Base-by-base conservation (phyloP, 2,329 filamentous ascomycete genomes). In the Tolypocladium capitatum region DNA sequence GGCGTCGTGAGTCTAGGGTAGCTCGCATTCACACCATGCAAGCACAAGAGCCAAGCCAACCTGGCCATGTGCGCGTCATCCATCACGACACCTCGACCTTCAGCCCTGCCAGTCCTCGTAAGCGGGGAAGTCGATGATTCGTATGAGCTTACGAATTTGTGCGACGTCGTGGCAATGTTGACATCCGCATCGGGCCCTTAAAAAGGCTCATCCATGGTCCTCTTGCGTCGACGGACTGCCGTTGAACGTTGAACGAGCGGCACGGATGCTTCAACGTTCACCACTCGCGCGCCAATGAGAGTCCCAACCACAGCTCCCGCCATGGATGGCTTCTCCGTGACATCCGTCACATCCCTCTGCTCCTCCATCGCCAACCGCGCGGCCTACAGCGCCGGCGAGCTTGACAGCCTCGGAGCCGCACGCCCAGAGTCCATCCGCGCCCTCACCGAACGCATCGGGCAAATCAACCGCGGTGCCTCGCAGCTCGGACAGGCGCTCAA, bases 311-410 rank as follows among this genome's bases (percentile, higher is more conserved):
- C 35, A 31, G 16, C 34, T 5, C 16, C 27, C 34, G 16, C 28
- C 35, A 65, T 64, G 64, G 58, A 64, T 47, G 57, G 61, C 45
- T 66, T 64, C 55, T 64, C 64, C 11, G 56, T 61, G 38, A 53
- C 59, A 5, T 61, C 63, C n/a, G 48, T 65, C 10, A 61, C 60
- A 3, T 60, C 63, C 0, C 54, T 59, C 10, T 60, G 59, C 45
- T 54, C 58, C 13, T 54, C 55, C 35, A 59, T 67, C 41, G 55
- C 61, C 5, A 57, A 63, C n/a, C 57, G 59, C 9, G 48, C 58
- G 7, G 43, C 63, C 8, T 59, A 62, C 0, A 57, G 57, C 20
- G 53, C 54, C 0, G 55, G 55, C 28, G 64, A 67, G 13, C 42
- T 44, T 13, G 42, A 52, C 52, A n/a, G 21, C 11, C 21, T 40